Evolutionary conservation across 2,329 filamentous ascomycete genomes (phyloP).

Genomic region (Pochonia chlamydosporia): DNA sequence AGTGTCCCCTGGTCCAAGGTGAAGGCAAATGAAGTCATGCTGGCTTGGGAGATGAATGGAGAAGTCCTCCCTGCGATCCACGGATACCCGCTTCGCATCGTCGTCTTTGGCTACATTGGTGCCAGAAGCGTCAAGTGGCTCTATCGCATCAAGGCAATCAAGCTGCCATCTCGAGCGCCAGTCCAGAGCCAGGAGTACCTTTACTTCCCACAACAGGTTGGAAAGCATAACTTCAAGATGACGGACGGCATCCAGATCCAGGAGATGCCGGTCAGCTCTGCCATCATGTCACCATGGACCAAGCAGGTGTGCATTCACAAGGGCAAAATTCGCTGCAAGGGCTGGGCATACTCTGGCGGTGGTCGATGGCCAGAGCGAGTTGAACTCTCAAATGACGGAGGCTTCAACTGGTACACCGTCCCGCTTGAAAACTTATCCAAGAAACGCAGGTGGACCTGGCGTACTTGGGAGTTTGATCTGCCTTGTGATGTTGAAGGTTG

Average conservation of each 20-base stretch:
- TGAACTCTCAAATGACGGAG: conserved; percentile 58
- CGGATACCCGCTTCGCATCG: conserved; percentile 55
- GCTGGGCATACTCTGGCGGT: conserved; percentile 55
- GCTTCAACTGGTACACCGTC: conserved; percentile 58
- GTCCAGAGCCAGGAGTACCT: conserved; percentile 62
- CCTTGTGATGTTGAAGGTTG: conserved; percentile 58
- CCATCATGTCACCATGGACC: conserved; percentile 58
- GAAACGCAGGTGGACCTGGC: conserved; percentile 60
- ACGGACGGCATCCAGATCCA: conserved; percentile 62
- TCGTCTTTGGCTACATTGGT: conserved; percentile 63
- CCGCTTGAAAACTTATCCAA: conserved; percentile 52
- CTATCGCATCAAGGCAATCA: conserved; percentile 56
- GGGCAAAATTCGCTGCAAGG: conserved; percentile 49
- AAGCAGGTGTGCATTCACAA: conserved; percentile 57
- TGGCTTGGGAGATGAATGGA: conserved; percentile 69
- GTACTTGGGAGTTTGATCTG: conserved; percentile 56
- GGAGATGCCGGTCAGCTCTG: conserved; percentile 64
- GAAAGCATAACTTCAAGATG: conserved; percentile 58
- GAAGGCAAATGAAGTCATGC: conserved; percentile 58
- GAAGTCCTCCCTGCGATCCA: conserved; percentile 59
- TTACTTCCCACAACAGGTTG: conserved; percentile 63
- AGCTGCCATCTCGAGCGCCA: conserved; percentile 48
- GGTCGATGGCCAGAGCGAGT: conserved; percentile 57
- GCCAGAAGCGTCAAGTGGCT: conserved; percentile 61
- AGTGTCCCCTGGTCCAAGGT: conserved; percentile 64